Base-by-base conservation (phyloP, 108 stramenopile species). In the Seminavis robusta region DNA sequence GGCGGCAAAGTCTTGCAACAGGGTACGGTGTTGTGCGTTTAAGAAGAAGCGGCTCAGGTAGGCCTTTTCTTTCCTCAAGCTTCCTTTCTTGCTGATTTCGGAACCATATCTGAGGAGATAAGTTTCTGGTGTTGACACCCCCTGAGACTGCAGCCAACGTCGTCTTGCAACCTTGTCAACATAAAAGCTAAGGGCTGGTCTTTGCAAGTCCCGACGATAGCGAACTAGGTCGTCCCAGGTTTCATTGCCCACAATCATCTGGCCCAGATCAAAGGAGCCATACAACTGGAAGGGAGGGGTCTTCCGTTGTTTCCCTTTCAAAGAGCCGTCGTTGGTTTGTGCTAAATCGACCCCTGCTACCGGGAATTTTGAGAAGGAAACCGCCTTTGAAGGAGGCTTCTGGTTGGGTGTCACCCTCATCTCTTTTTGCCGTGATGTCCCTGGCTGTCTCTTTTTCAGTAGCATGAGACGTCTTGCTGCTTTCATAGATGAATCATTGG, bases 241-340 rank as follows among this genome's bases (percentile, higher is more conserved):
- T 31, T 52, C 50, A 33, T 52, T 33, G 50, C 50, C 50, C 8
- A 10, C 8, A 33, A 52, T 33, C 28, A 31, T 8, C 8, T 52
- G 24, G 7, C 7, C 29, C 13, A 52, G 16, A 13, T 52, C 31
- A 31, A 52, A 52, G 50, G 20, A 7, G 27, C 28, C 28, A 26
- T 33, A 52, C 50, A 52, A 31, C 50, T 52, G 24, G 15, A 52
- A 52, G n/a, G n/a, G n/a, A n/a, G n/a, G n/a, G n/a, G n/a, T n/a
- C n/a, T n/a, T n/a, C n/a, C n/a, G n/a, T n/a, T n/a, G n/a, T n/a
- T n/a, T n/a, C n/a, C n/a, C n/a, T n/a, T n/a, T n/a, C n/a, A n/a
- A n/a, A n/a, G n/a, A n/a, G n/a, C n/a, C n/a, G n/a, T n/a, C n/a
- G n/a, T n/a, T n/a, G n/a, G n/a, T n/a, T n/a, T n/a, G n/a, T n/a